Percentiles rank a stretch among this genome's conserved stretches.
Evolutionary conservation across 2,329 filamentous ascomycete species (phyloP).

Genomic region (Pseudocercospora musae): DNA sequence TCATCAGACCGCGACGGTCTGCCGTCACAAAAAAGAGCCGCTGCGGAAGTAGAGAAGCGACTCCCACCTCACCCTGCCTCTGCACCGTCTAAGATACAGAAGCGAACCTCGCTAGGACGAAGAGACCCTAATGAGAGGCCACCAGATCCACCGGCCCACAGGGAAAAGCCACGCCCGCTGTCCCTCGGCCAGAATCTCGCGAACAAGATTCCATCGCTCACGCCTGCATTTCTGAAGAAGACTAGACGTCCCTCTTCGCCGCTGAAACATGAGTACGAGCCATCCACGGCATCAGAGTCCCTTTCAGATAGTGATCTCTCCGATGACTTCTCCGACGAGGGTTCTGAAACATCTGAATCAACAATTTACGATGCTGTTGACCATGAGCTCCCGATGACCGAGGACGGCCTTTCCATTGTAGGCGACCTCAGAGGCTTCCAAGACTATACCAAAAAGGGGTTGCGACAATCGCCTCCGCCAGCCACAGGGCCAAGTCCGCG

Average conservation of each 20-base stretch:
- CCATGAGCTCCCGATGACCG: background rate
- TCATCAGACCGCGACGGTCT: slow-evolving; percentile 20
- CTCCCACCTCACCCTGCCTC: slow-evolving; percentile 28
- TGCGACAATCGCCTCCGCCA: slow-evolving; percentile 32
- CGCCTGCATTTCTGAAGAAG: slow-evolving; percentile 39
- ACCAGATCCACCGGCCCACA: slow-evolving; percentile 34
- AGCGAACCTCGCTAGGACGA: slow-evolving; percentile 21
- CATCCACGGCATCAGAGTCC: slow-evolving; percentile 68
- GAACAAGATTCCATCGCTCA: slow-evolving; percentile 33
- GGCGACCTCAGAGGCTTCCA: slow-evolving; percentile 37
- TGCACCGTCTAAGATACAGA: slow-evolving; percentile 37
- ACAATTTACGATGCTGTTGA: slow-evolving; percentile 54
- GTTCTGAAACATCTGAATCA: slow-evolving; percentile 47
- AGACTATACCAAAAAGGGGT: slow-evolving; percentile 31
- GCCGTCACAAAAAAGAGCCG: slow-evolving; percentile 22
- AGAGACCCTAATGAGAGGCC: slow-evolving; percentile 21
- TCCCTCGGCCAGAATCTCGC: slow-evolving; percentile 28
- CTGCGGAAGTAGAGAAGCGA: slow-evolving; percentile 4
- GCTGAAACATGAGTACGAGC: slow-evolving; percentile 93
- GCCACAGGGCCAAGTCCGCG: slow-evolving; percentile 13
- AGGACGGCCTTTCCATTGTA: slow-evolving; percentile 28
- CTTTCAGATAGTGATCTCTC: slow-evolving; percentile 57
- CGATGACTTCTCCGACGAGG: slow-evolving; percentile 45
- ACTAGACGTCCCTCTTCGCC: slow-evolving; percentile 82
- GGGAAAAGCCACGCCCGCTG: slow-evolving; percentile 18